Evolutionary conservation across 495 filamentous ascomycete species (phyloP).

Genomic region (Penicillium goetzii): DNA sequence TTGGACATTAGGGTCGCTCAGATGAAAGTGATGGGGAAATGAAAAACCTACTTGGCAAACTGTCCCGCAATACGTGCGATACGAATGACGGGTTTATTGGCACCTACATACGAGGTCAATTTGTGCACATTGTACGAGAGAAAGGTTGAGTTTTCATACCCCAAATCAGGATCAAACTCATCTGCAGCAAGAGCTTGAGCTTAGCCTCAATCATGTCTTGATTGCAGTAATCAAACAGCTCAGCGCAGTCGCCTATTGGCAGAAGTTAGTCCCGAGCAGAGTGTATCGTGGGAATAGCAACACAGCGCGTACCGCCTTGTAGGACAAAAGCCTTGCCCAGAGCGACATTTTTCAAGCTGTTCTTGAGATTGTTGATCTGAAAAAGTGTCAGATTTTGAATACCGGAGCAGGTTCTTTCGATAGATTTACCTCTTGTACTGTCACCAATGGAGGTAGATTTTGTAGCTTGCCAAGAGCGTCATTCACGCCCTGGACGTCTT

Average conservation of each 20-base stretch:
- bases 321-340: conserved; percentile 91
- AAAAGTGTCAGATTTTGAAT: neutral
- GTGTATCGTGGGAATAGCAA: neutral
- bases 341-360: conserved; percentile 79
- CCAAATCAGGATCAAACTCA: conserved; percentile 78
- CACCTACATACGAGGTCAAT: conserved; percentile 42
- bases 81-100: conserved; percentile 89
- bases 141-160: conserved; percentile 15
- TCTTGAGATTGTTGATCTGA: conserved; percentile 76
- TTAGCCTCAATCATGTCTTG: conserved; percentile 88
- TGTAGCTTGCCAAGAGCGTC: conserved; percentile 71
- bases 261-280: conserved; percentile 2
- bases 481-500: conserved; percentile 64
- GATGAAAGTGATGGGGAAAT: neutral
- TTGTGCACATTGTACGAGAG: neutral
- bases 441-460: conserved; percentile 85
- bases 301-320: conserved; percentile 66
- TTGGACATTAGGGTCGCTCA: conserved; percentile 16
- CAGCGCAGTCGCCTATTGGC: conserved; percentile 78
- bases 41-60: conserved; percentile 71
- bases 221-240: conserved; percentile 96
- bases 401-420: neutral
- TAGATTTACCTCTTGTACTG: conserved; percentile 65
- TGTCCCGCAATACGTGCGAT: conserved; percentile 97
- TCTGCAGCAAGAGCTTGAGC: conserved; percentile 93